A percentile compares a stretch with the other conserved stretches of the same genome.
Conservation (phyloP, 2,329 filamentous ascomycete genomes). For the Diaporthe velutina region DNA sequence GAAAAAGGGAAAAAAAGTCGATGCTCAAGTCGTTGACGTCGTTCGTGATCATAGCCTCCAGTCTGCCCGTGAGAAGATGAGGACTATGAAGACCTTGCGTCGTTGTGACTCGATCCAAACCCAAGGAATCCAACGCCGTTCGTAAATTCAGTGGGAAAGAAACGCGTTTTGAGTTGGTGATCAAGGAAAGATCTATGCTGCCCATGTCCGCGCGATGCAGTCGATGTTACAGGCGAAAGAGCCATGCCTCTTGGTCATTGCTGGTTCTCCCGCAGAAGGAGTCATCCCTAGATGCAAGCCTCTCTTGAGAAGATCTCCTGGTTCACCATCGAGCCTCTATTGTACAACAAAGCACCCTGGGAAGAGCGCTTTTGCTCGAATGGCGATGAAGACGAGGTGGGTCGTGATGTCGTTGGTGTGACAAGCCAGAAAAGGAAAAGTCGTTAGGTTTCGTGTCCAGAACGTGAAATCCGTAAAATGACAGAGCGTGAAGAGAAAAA, state of each 20-base stretch:
- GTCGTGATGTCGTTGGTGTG: conserved; percentile 42
- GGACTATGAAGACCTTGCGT: conserved; percentile 29
- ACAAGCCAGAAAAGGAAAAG: conserved; percentile 42
- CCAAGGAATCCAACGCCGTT: conserved; percentile 25
- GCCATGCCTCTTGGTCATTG: conserved; percentile 12
- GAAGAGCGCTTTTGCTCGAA: conserved; percentile 36
- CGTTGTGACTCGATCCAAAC: conserved; percentile 24
- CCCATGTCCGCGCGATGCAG: conserved; percentile 34
- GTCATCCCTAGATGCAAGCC: conserved; percentile 22
- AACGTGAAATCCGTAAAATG: conserved; percentile 30
- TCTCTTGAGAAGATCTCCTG: conserved; percentile 31
- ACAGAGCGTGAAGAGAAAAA: conserved; percentile 28
- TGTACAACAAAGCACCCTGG: conserved; percentile 40
- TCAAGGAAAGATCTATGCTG: conserved; percentile 39
- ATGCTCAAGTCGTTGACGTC: conserved; percentile 40
- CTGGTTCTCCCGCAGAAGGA: conserved; percentile 20
- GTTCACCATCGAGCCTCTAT: conserved; percentile 35
- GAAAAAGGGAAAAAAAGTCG: conserved; percentile 30
- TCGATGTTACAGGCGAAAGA: conserved; percentile 34
- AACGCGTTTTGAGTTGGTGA: conserved; percentile 35
- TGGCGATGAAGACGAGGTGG: conserved; percentile 39
- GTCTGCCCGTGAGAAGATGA: conserved; percentile 13
- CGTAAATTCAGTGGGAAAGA: conserved; percentile 24
- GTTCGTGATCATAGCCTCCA: conserved; percentile 37
- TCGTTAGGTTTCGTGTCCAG: conserved; percentile 34